Conservation (phyloP, 2,329 filamentous ascomycete species). For the Elsinoe necatrix region DNA sequence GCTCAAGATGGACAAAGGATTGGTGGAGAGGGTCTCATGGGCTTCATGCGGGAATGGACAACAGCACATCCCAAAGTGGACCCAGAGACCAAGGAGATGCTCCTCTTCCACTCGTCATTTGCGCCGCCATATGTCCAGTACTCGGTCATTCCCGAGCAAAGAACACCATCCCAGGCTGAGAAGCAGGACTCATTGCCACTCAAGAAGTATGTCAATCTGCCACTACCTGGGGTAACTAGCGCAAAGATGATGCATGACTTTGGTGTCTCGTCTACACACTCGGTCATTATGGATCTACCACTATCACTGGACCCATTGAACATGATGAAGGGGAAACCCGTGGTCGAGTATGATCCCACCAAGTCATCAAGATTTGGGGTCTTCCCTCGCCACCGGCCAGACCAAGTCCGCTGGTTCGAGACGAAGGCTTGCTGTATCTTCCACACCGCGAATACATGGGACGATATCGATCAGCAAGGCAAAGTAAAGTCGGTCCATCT, state of each 20-base stretch:
- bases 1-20: slow-evolving; percentile 32
- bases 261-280: slow-evolving; percentile 54
- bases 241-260: slow-evolving; percentile 73
- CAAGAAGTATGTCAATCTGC: slow-evolving; percentile 40
- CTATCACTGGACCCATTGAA: slow-evolving; percentile 57
- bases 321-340: slow-evolving; percentile 46
- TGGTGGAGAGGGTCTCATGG: slow-evolving; percentile 47
- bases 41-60: slow-evolving; percentile 62
- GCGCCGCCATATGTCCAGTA: slow-evolving; percentile 59
- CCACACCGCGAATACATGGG: slow-evolving; percentile 65
- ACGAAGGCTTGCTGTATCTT: slow-evolving; percentile 62
- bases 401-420: slow-evolving; percentile 56
- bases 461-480: slow-evolving; percentile 34
- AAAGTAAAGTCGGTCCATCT: slow-evolving; percentile 48
- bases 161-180: slow-evolving; percentile 22
- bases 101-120: slow-evolving; percentile 61
- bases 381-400: slow-evolving; percentile 54
- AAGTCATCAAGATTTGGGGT: slow-evolving; percentile 56
- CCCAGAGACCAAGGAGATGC: slow-evolving; percentile 53
- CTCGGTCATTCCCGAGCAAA: slow-evolving; percentile 46
- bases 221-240: slow-evolving; percentile 52
- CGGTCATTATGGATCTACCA: slow-evolving; percentile 61
- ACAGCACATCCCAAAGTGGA: slow-evolving; percentile 63
- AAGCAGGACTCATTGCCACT: slow-evolving; percentile 18
- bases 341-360: slow-evolving; percentile 52